Percentiles rank a stretch among this genome's conserved stretches.
Evolutionary conservation across 2,329 filamentous ascomycete species (phyloP).

Genomic region (Trichoderma atrobrunneum): DNA sequence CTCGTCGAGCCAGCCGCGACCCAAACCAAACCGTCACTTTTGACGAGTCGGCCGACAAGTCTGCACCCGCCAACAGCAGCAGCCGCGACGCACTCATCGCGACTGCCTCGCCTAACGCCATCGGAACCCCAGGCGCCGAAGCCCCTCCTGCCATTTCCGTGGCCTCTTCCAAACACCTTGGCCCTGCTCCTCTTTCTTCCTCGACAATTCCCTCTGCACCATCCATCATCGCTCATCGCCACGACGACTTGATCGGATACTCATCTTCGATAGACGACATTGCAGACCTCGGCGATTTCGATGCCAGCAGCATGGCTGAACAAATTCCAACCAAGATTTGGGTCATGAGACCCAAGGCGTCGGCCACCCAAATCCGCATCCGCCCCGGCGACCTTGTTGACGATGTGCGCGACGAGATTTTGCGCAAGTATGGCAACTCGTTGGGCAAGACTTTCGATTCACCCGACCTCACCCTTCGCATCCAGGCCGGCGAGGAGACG

Average conservation of each 20-base stretch:
- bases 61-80: background rate
- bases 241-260: slow-evolving; percentile 26
- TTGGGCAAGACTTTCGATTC: slow-evolving; percentile 85
- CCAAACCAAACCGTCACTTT: slow-evolving; percentile 4
- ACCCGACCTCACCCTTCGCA: slow-evolving; percentile 80
- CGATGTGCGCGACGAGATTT: slow-evolving; percentile 86
- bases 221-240: slow-evolving; percentile 19
- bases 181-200: background rate
- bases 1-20: slow-evolving; percentile 24
- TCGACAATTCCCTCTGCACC: slow-evolving; percentile 13
- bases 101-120: background rate
- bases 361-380: slow-evolving; percentile 82
- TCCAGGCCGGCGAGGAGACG: slow-evolving; percentile 61
- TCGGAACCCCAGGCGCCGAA: background rate
- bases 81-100: background rate
- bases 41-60: background rate
- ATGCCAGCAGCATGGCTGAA: slow-evolving; percentile 57
- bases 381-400: slow-evolving; percentile 89
- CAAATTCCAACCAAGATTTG: slow-evolving; percentile 73
- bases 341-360: slow-evolving; percentile 84
- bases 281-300: slow-evolving; percentile 26
- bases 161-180: background rate
- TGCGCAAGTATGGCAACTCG: slow-evolving; percentile 92
- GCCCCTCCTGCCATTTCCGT: background rate
- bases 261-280: background rate